Evolutionary conservation across 1,284 basidiomycete species (phyloP).

Genomic region (Neotropicomus parvogracilis): DNA sequence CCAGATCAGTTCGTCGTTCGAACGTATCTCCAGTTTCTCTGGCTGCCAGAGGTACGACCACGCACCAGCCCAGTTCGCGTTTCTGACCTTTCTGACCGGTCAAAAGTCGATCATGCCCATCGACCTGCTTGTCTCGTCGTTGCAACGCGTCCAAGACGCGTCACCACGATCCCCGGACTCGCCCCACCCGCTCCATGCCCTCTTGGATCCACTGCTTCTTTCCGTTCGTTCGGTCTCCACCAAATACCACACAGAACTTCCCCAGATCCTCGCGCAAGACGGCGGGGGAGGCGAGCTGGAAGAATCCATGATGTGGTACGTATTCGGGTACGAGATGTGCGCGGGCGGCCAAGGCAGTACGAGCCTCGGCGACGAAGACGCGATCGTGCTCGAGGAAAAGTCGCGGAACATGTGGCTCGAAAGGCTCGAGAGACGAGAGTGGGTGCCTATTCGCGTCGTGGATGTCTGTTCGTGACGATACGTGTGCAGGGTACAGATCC

Average conservation of each 20-base stretch:
- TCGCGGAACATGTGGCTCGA: constrained; percentile 57
- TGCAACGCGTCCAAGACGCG: constrained; percentile 45
- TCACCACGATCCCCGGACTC: constrained; percentile 17
- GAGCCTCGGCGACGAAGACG: constrained; percentile 25
- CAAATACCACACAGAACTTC: constrained; percentile 63
- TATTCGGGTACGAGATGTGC: constrained; percentile 51
- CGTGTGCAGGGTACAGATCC: constrained; percentile 59
- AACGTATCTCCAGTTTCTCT: constrained; percentile 69
- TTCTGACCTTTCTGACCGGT: constrained; percentile 14
- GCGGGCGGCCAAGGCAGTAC: constrained; percentile 26
- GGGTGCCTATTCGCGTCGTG: constrained; percentile 30
- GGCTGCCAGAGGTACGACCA: constrained; percentile 62
- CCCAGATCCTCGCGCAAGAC: constrained; percentile 52
- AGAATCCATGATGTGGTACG: constrained; percentile 72
- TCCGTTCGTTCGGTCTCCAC: constrained; percentile 50
- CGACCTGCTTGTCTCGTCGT: constrained; percentile 47
- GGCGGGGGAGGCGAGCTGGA: constrained; percentile 60
- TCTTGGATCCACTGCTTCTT: constrained; percentile 57
- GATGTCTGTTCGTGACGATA: constrained; percentile 2
- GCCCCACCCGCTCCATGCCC: constrained; percentile 52
- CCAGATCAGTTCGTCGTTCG: constrained; percentile 47
- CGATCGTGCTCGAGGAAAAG: constrained; percentile 41
- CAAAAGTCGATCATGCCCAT: constrained; percentile 67
- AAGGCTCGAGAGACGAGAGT: constrained; percentile 71
- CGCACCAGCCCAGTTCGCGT: background rate